phyloP scores from a whole-genome alignment of 2,329 filamentous ascomycete genomes.

The Rhexocercosporidium sp. region DNA sequence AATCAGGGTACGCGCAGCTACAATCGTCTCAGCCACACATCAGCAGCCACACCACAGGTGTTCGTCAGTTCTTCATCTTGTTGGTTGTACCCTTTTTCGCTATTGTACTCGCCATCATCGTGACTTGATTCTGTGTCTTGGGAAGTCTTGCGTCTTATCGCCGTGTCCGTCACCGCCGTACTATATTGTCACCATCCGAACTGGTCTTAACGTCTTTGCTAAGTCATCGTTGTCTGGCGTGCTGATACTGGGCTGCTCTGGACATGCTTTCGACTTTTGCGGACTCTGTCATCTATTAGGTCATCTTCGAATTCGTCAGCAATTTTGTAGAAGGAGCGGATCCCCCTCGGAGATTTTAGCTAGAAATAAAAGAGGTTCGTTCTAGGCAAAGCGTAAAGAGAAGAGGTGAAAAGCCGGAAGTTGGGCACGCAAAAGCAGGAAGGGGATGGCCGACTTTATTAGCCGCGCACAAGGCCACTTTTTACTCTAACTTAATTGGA shows the following conservation, averaged over 20 bases:
- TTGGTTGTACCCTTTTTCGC: neutral
- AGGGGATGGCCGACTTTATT: too few species aligned
- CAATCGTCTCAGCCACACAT: too few species aligned
- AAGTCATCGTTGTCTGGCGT: neutral
- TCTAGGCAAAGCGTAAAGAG: neutral
- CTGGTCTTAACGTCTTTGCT: neutral
- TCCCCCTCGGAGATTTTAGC: neutral
- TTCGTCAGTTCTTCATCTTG: neutral
- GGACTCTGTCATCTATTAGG: conserved; percentile 10
- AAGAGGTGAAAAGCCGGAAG: neutral
- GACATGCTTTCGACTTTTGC: neutral
- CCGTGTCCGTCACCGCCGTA: neutral
- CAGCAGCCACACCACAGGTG: too few species aligned
- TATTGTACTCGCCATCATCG: neutral
- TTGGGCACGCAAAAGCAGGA: too few species aligned
- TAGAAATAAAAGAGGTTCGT: neutral
- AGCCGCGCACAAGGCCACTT: too few species aligned
- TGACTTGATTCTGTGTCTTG: neutral
- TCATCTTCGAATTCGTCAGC: conserved; percentile 16
- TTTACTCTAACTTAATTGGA: too few species aligned
- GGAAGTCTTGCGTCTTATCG: neutral
- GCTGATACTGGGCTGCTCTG: neutral
- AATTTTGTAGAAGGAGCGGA: neutral
- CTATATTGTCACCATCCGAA: neutral
- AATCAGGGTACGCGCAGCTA: too few species aligned